Evolutionary conservation across 345 rosid species (phyloP), one percentile per base, ranked within the genome.

Genomic region (Murraya paniculata): DNA sequence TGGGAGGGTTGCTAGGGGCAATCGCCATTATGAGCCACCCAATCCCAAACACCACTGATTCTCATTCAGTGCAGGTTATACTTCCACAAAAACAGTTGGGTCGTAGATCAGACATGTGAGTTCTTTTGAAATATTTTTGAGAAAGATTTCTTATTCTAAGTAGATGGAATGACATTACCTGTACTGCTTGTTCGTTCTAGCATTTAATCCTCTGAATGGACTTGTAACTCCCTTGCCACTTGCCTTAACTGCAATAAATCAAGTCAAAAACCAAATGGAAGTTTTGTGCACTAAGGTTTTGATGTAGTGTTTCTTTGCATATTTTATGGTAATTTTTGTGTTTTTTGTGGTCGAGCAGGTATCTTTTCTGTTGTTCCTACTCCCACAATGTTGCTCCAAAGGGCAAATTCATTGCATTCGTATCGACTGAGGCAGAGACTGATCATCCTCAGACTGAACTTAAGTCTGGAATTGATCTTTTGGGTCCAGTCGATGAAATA

Each of bases 51-150:
- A 92, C 98, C 78, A 86, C 81, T 66, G 93, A 94, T 68, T 95
- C 95, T 86, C 98, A 89, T 72, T 96, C 99, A 31, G 98, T 89
- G 65, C 98, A 96, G 79, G 87, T 96, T 81, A 94, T 96, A 78
- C 87, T 96, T 77, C 99, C 99, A 41, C 99, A 96, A 80, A 96
- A 94, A 85, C 99, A 96, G 80, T 88, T 94, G 73, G 95, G 99
- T 55, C 97, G 95, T 77, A 91, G 72, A 87, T 96, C 99, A 82
- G 99, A 90, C 81, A 90, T 90, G 93, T 90, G 72, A 86, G 93
- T 69, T 71, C 30, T 75, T 27, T 33, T 64, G 14, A 27, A 16
- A 7, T 11, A 38, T 14, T 45, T 73, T 25, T 4, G 59, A 58
- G 61, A 7, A 24, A 9, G 27, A 58, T 58, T 58, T 58, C 14